Percentiles rank a stretch among this genome's conserved stretches.
phyloP scores from a whole-genome alignment of 2,329 filamentous ascomycete genomes.

The Hymenoscyphus infarciens region DNA sequence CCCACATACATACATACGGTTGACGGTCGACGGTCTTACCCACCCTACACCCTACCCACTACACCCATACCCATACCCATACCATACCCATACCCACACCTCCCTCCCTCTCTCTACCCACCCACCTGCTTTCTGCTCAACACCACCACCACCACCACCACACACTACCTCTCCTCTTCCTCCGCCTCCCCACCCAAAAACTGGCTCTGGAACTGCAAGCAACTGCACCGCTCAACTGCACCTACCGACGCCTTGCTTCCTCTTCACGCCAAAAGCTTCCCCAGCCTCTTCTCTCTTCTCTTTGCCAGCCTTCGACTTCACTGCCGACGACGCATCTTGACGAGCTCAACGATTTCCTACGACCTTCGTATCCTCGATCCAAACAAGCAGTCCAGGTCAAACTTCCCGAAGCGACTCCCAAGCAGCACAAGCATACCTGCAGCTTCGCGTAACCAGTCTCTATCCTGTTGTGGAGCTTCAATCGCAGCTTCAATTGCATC shows the following conservation, averaged over 20 bases:
- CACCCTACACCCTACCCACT: background rate
- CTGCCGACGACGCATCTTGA: slow-evolving; percentile 20
- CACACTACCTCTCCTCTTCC: slow-evolving; percentile 14
- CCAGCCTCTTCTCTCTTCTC: slow-evolving; percentile 8
- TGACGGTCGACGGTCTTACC: slow-evolving; percentile 5
- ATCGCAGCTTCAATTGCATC: slow-evolving; percentile 36
- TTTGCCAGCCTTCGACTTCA: slow-evolving; percentile 1
- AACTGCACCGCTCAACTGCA: slow-evolving; percentile 8
- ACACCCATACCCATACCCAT: background rate
- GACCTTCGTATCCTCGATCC: slow-evolving; percentile 30
- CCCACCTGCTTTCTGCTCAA: slow-evolving; percentile 12
- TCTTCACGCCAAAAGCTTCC: slow-evolving; percentile 1
- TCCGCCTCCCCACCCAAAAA: slow-evolving; percentile 8
- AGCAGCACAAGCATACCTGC: slow-evolving; percentile 39
- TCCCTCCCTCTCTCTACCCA: slow-evolving; percentile 10
- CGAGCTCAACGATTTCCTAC: slow-evolving; percentile 31
- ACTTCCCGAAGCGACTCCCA: slow-evolving; percentile 30
- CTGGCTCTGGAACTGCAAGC: slow-evolving; percentile 13
- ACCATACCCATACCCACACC: background rate
- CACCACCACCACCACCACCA: slow-evolving; percentile 6
- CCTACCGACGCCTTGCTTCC: slow-evolving; percentile 9
- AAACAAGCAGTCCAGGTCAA: slow-evolving; percentile 30
- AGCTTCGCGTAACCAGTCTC: slow-evolving; percentile 34
- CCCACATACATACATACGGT: background rate
- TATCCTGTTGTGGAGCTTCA: slow-evolving; percentile 34